phyloP scores from a whole-genome alignment of 2,329 filamentous ascomycete genomes.

The Aspergillus phoenicis region DNA sequence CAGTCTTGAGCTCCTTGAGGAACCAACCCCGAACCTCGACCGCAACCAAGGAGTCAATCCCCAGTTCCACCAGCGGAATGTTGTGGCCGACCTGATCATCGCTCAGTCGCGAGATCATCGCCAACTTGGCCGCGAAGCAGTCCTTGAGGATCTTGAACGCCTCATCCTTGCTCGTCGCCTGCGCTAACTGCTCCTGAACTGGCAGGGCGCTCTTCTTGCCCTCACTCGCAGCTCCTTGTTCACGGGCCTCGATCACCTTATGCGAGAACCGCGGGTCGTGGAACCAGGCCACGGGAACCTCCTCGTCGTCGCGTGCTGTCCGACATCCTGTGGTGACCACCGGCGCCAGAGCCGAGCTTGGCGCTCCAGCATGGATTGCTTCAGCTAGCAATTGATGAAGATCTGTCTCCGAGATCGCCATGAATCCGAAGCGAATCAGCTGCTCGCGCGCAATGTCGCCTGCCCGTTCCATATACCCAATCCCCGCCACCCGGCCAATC shows the following conservation, averaged over 20 bases:
- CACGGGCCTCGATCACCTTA: not conserved
- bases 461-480: constrained; percentile 3
- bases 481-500: constrained; percentile 7
- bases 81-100: not conserved
- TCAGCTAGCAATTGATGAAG: constrained; percentile 15
- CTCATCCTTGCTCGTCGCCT: constrained; percentile 3
- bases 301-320: not conserved
- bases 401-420: constrained; percentile 7
- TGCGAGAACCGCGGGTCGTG: constrained; percentile 10
- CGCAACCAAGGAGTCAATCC: constrained; percentile 43
- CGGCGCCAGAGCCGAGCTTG: too few species aligned
- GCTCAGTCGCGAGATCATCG: not conserved
- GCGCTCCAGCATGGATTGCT: constrained; percentile 9
- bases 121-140: constrained; percentile 6
- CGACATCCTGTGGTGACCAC: constrained; percentile 5
- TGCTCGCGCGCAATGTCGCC: not conserved
- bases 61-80: constrained; percentile 31
- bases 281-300: constrained; percentile 1
- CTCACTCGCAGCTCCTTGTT: not conserved
- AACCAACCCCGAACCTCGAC: constrained; percentile 54
- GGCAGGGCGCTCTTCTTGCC: not conserved
- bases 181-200: not conserved
- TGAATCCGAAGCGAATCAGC: not conserved
- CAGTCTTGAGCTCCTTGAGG: constrained; percentile 46
- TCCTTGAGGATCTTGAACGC: not conserved